Conservation (phyloP, 2,329 filamentous ascomycete genomes). For the Pseudonectria foliicola region DNA sequence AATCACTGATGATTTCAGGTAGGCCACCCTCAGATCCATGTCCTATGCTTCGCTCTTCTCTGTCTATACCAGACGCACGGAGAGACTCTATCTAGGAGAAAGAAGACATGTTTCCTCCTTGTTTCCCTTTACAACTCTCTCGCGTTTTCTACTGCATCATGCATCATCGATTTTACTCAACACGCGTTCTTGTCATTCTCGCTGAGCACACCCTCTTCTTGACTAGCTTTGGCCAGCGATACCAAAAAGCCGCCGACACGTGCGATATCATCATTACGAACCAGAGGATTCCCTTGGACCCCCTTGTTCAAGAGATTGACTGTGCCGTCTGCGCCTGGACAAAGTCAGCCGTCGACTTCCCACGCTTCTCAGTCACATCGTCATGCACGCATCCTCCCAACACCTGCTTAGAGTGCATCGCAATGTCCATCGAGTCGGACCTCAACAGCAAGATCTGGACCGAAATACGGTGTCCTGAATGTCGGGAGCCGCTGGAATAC, state of each 20-base stretch:
- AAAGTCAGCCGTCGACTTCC: constrained; percentile 25
- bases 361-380: constrained; percentile 25
- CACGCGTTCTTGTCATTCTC: constrained; percentile 3
- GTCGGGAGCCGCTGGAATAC: constrained; percentile 34
- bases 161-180: neutral
- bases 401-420: constrained; percentile 29
- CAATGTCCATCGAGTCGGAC: constrained; percentile 27
- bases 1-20: constrained; percentile 26
- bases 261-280: constrained; percentile 24
- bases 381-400: constrained; percentile 27
- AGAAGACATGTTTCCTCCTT: too few species aligned
- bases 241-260: constrained; percentile 21
- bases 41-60: too few species aligned
- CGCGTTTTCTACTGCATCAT: too few species aligned
- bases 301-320: constrained; percentile 19
- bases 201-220: constrained; percentile 3
- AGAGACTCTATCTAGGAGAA: too few species aligned
- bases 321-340: constrained; percentile 31
- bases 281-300: constrained; percentile 18
- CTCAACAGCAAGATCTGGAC: constrained; percentile 32
- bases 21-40: constrained; percentile 10
- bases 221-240: constrained; percentile 27
- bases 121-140: too few species aligned
- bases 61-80: neutral
- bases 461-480: constrained; percentile 47